These are phyloP conservation scores for Maudiozyma pseudohumilis DNA, from an alignment of 805 yeast species.

Conservation along the genomic window DNA sequence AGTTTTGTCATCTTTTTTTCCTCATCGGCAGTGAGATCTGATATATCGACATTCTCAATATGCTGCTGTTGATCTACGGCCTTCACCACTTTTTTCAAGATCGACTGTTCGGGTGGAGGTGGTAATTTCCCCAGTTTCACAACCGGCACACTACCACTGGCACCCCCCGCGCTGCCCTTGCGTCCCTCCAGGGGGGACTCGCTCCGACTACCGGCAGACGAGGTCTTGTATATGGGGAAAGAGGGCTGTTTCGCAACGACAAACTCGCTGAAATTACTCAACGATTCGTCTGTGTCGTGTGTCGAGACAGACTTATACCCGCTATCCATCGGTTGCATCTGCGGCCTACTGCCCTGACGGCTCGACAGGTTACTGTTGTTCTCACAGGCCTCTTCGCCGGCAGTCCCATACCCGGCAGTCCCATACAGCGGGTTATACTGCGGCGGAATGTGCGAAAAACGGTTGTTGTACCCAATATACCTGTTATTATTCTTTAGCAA, in stretches of 20 bases:
- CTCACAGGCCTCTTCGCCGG: background rate
- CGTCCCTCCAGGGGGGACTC: slow-evolving; percentile 11
- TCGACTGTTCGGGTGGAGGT: slow-evolving; percentile 20
- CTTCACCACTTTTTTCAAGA: slow-evolving; percentile 8
- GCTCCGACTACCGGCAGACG: slow-evolving; percentile 8
- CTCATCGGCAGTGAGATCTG: slow-evolving; percentile 11
- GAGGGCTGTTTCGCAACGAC: background rate
- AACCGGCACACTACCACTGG: background rate
- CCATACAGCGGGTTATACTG: slow-evolving; percentile 22
- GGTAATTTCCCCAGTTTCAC: slow-evolving; percentile 12
- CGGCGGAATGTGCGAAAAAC: slow-evolving; percentile 25
- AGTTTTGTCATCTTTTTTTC: slow-evolving; percentile 14
- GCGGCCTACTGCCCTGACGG: too few species aligned
- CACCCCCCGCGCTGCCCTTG: slow-evolving; percentile 8
- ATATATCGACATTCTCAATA: slow-evolving; percentile 19
- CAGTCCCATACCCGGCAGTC: background rate
- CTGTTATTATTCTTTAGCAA: slow-evolving; percentile 12
- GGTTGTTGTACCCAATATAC: slow-evolving; percentile 18
- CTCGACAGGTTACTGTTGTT: too few species aligned
- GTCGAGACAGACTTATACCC: background rate
- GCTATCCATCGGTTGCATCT: background rate
- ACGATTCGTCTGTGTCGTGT: background rate
- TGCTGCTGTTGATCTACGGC: slow-evolving; percentile 11
- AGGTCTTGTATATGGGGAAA: background rate
- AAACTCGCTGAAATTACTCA: background rate